phyloP scores from a whole-genome alignment of 2,329 filamentous ascomycete species.

The Seiridium unicorne region DNA sequence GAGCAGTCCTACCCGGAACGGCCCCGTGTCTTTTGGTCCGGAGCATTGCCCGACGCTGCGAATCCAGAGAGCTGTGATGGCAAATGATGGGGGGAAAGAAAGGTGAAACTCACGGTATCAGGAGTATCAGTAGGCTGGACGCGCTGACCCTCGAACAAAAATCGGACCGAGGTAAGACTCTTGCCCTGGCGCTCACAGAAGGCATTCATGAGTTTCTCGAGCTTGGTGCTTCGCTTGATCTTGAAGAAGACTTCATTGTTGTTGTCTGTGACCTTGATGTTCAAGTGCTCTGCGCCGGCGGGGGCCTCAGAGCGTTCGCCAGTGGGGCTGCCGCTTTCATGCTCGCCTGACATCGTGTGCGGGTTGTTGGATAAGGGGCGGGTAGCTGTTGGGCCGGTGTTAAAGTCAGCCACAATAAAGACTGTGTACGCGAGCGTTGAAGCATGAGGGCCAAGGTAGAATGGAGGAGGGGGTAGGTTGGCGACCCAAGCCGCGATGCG shows the following conservation, averaged over 20 bases:
- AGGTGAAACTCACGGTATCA: slow-evolving; percentile 69
- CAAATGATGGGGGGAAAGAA: background rate
- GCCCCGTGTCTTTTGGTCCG: no score
- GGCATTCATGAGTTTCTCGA: slow-evolving; percentile 97
- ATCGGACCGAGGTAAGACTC: slow-evolving; percentile 77
- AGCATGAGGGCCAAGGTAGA: no score
- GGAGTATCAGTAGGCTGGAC: slow-evolving; percentile 89
- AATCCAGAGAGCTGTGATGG: background rate
- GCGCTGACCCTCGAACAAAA: slow-evolving; percentile 93
- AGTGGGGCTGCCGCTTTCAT: slow-evolving; percentile 47
- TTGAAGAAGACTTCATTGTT: slow-evolving; percentile 99
- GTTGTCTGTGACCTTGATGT: slow-evolving; percentile 99
- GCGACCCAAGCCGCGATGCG: no score
- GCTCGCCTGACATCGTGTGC: slow-evolving; percentile 46
- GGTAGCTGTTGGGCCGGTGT: no score
- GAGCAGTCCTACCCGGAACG: no score
- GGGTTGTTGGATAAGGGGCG: background rate
- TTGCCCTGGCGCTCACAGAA: slow-evolving; percentile 98
- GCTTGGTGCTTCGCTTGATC: slow-evolving; percentile 93
- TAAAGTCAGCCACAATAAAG: no score
- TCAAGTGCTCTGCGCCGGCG: slow-evolving; percentile 74
- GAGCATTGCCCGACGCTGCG: no score
- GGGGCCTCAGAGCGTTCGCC: slow-evolving; percentile 38
- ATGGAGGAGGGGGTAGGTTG: no score
- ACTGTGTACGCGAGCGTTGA: no score